phyloP scores from a whole-genome alignment of 768 basidiomycete species.

The Cyathus striatus region DNA sequence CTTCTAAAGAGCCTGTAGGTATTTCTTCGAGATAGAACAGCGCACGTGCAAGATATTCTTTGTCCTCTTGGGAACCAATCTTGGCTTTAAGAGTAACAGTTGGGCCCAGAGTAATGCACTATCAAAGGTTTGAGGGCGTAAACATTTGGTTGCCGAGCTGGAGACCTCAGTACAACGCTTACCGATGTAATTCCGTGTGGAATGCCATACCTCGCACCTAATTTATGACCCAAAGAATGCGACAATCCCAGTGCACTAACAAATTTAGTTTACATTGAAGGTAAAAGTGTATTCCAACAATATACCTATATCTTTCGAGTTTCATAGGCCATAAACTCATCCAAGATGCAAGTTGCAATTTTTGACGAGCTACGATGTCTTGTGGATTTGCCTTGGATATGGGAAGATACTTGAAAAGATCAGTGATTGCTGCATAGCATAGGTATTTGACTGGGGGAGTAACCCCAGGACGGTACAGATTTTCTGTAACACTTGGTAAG shows the following conservation, averaged over 20 bases:
- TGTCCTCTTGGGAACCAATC: conserved; percentile 54
- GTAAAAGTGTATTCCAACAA: background rate
- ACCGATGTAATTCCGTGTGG: conserved; percentile 86
- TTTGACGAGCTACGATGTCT: conserved; percentile 57
- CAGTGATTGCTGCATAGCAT: conserved; percentile 60
- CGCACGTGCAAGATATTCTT: conserved; percentile 49
- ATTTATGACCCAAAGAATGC: conserved; percentile 68
- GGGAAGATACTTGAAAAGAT: conserved; percentile 73
- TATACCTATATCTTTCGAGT: conserved; percentile 48
- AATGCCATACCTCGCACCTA: conserved; percentile 69
- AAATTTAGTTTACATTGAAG: background rate
- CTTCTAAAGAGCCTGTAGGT: conserved; percentile 58
- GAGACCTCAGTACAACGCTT: conserved; percentile 18
- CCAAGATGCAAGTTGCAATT: conserved; percentile 71
- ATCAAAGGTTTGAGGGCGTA: background rate
- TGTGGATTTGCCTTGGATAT: conserved; percentile 53
- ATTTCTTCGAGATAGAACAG: conserved; percentile 56
- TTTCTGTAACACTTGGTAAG: too few relatives aligned
- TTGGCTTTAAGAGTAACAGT: conserved; percentile 57
- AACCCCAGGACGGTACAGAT: conserved; percentile 52
- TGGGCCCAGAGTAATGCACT: conserved; percentile 72
- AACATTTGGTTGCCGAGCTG: too few relatives aligned
- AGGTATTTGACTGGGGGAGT: conserved; percentile 59
- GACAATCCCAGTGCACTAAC: conserved; percentile 66
- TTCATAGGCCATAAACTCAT: conserved; percentile 74